Evolutionary conservation across 768 basidiomycete genomes (phyloP), one percentile per base, ranked within the genome.

Genomic region (Leccinellum rugosiceps): DNA sequence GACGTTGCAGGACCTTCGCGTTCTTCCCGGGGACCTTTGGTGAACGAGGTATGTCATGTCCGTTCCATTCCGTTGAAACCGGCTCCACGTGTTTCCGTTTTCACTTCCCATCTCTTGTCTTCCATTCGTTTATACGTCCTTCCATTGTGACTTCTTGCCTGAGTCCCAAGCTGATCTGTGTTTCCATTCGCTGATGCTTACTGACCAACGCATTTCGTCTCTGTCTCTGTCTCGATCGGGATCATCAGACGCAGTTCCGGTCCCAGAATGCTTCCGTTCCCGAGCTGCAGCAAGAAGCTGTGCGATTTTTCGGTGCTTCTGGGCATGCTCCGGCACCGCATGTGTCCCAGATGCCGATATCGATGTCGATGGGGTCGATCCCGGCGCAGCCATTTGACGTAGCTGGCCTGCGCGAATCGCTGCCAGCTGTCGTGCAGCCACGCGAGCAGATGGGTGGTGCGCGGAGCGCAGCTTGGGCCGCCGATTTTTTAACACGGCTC

Each of bases 1-100:
- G 93, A 95, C 68, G 79, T 88, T 58, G 87, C 88, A 69, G 80
- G 83, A 48, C 70, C 82, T 17, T 78, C 78, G 32, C 80, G 82
- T 54, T 55, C 61, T 48, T 58, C 8, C n/a, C 26, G 61, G 38
- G 64, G 55, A 23, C 19, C 46, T 43, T 74, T 87, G 23, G 87
- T 88, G 25, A 75, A 79, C 68, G 82, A 87, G 73, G 88, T 87
- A 61, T 28, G 80, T 25, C 21, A 9, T 46, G 6, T 15, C 14
- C 23, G 1, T 55, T 63, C 48, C 56, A 38, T 60, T 30, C 4
- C 47, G 17, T 57, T 11, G 9, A n/a, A 15, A n/a, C 58, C 53
- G 48, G 61, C 55, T 47, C 65, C 62, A 55, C 55, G 5, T 15
- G 6, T 21, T 43, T 21, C 61, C 35, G 10, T 19, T n/a, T 52